phyloP scores from a whole-genome alignment of 352 stramenopile genomes.

The Phytophthora multivora region DNA sequence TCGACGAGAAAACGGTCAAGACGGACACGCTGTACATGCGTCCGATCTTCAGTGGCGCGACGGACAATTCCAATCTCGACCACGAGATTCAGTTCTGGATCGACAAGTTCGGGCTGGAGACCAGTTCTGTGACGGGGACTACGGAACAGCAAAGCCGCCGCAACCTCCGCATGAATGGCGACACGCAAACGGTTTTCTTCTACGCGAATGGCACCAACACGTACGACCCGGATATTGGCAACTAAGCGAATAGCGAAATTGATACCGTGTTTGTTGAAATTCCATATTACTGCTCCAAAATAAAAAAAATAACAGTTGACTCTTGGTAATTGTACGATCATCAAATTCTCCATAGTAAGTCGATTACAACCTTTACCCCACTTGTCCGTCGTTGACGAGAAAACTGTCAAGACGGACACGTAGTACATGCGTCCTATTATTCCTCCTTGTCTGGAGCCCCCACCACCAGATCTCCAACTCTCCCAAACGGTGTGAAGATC shows the following conservation, averaged over 20 bases:
- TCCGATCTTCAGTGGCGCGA: constrained; percentile 58
- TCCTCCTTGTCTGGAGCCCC: no score
- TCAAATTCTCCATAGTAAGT: no score
- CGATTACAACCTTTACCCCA: no score
- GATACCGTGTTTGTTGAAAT: not conserved
- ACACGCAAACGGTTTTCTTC: constrained; percentile 18
- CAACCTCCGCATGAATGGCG: constrained; percentile 1
- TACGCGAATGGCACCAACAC: constrained; percentile 32
- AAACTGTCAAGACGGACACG: constrained; percentile 41
- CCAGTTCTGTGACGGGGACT: constrained; percentile 18
- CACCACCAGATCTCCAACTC: no score
- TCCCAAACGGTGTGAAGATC: constrained; percentile 16
- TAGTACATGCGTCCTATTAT: constrained; percentile 60
- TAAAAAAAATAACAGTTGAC: no score
- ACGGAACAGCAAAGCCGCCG: constrained; percentile 16
- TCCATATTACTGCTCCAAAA: no score
- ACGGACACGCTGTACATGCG: constrained; percentile 55
- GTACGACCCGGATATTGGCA: constrained; percentile 11
- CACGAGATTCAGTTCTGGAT: constrained; percentile 61
- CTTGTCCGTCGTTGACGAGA: no score
- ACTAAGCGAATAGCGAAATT: not conserved
- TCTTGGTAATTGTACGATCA: no score
- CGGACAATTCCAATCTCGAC: constrained; percentile 44
- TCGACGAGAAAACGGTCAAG: constrained; percentile 40
- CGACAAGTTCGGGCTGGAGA: constrained; percentile 47